A percentile compares a stretch with the other conserved stretches of the same genome.
Evolutionary conservation across 2,329 filamentous ascomycete genomes (phyloP).

Genomic region (Alternaria ethzedia): DNA sequence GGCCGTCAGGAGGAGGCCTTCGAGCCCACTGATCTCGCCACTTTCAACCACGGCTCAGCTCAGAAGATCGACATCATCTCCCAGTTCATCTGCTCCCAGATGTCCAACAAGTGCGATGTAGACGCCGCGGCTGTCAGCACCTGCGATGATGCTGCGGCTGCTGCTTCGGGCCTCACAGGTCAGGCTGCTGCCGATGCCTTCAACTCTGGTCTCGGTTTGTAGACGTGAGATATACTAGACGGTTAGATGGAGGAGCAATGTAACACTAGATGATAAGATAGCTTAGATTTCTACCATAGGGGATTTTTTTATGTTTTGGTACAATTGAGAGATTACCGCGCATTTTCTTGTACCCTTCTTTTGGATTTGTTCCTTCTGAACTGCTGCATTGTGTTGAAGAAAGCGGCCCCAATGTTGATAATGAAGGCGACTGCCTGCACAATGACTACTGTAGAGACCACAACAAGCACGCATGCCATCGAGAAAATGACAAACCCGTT

Average conservation of each 20-base stretch:
- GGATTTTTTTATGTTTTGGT: neutral
- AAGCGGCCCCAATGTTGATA: too few relatives aligned
- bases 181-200: constrained; percentile 40
- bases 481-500: too few relatives aligned
- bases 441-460: too few relatives aligned
- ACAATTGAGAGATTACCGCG: neutral
- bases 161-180: constrained; percentile 25
- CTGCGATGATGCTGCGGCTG: constrained; percentile 30
- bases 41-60: constrained; percentile 62
- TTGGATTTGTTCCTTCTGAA: too few relatives aligned
- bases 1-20: constrained; percentile 56
- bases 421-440: too few relatives aligned
- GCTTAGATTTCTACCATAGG: neutral
- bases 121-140: constrained; percentile 24
- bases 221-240: neutral
- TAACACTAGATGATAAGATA: neutral
- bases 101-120: constrained; percentile 40
- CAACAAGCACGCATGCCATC: too few relatives aligned
- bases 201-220: constrained; percentile 31
- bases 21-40: constrained; percentile 49
- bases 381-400: too few relatives aligned
- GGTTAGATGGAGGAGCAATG: neutral
- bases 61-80: constrained; percentile 57
- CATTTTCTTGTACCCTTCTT: too few relatives aligned
- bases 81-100: constrained; percentile 56